These are phyloP conservation scores for Wickerhamiella vanderwaltii DNA, from an alignment of 805 yeast genomes.

Conservation along the genomic window DNA sequence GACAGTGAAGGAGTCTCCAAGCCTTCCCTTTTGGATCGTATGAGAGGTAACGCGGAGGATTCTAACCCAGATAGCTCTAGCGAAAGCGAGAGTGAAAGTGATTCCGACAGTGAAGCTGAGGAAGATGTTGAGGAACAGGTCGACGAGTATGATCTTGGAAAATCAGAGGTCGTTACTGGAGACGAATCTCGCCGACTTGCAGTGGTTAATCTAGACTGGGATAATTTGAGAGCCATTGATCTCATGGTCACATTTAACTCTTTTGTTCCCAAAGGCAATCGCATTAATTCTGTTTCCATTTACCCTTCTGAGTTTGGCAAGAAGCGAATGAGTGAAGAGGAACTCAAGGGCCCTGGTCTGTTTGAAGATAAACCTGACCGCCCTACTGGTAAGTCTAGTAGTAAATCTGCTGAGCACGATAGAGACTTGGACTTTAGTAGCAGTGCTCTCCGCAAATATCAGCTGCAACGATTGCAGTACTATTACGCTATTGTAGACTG, in stretches of 20 bases:
- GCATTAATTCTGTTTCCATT: constrained; percentile 53
- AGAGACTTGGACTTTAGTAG: constrained; percentile 81
- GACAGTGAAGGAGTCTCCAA: neutral
- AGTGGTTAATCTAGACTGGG: constrained; percentile 96
- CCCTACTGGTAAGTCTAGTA: constrained; percentile 41
- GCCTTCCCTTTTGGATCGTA: constrained; percentile 16
- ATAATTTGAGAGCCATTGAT: constrained; percentile 76
- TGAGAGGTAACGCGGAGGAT: constrained; percentile 20
- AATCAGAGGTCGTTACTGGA: constrained; percentile 60
- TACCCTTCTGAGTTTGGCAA: constrained; percentile 91
- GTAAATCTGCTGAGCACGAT: constrained; percentile 58
- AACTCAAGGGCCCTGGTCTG: constrained; percentile 81
- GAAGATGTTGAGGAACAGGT: constrained; percentile 17
- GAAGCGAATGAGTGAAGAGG: constrained; percentile 81
- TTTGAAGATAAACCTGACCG: constrained; percentile 48
- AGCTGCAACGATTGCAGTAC: constrained; percentile 82
- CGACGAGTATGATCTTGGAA: constrained; percentile 28
- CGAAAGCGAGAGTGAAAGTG: constrained; percentile 5
- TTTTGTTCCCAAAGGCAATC: constrained; percentile 68
- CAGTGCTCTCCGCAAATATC: constrained; percentile 74
- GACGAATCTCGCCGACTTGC: constrained; percentile 78
- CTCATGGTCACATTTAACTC: constrained; percentile 78
- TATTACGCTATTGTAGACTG: constrained; percentile 85
- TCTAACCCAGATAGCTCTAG: constrained; percentile 10
- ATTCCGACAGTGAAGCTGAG: constrained; percentile 14